phyloP scores from a whole-genome alignment of 73 alveolate genomes.

The Effrenium voratum region DNA sequence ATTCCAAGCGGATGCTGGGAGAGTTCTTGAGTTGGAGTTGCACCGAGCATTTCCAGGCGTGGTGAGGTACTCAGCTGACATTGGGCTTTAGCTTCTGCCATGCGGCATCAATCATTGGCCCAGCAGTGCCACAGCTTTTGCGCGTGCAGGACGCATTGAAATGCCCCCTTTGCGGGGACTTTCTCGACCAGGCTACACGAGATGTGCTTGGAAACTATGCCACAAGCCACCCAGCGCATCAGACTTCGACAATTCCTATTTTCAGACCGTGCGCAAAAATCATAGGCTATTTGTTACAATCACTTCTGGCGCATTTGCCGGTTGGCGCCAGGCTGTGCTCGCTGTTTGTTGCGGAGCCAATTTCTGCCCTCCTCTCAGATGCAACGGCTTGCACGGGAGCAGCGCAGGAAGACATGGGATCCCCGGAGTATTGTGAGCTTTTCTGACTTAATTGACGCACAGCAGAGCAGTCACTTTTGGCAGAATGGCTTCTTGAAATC shows the following conservation, averaged over 20 bases:
- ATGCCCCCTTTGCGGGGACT: conserved; percentile 7
- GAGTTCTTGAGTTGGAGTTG: background rate
- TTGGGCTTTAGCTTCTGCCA: background rate
- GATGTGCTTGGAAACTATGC: background rate
- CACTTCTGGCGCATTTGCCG: background rate
- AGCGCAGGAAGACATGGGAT: too few relatives aligned
- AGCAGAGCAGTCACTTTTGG: too few relatives aligned
- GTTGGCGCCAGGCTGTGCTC: background rate
- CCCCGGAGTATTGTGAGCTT: too few relatives aligned
- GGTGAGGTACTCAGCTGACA: background rate
- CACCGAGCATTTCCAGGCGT: background rate
- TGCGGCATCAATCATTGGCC: background rate
- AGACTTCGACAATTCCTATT: background rate
- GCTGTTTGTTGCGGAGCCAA: conserved; percentile 27
- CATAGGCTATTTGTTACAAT: background rate
- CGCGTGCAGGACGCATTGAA: background rate
- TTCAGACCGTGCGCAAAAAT: background rate
- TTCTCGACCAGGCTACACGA: background rate
- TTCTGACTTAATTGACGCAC: too few relatives aligned
- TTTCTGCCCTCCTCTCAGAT: too few relatives aligned
- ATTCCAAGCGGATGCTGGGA: too few relatives aligned
- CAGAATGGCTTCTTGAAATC: too few relatives aligned
- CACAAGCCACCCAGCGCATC: background rate
- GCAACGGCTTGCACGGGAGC: too few relatives aligned
- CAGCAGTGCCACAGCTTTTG: background rate